Evolutionary conservation across 345 rosid genomes (phyloP).

Genomic region (Linum lewisii): DNA sequence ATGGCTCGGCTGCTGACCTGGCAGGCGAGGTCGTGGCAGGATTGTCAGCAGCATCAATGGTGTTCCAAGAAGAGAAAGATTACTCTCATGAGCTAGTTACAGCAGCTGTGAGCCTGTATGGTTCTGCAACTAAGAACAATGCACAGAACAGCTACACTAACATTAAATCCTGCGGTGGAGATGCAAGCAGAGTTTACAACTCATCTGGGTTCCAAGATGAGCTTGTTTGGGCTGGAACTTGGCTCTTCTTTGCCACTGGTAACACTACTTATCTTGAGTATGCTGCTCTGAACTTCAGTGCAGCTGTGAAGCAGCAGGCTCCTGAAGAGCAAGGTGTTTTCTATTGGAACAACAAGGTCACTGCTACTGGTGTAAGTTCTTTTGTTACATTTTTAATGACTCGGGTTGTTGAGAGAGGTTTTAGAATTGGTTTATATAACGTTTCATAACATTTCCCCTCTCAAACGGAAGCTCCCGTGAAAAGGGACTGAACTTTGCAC

Average conservation of each 20-base stretch:
- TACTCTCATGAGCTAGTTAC: conserved; percentile 25
- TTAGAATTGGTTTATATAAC: too few species aligned
- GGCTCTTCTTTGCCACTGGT: conserved; percentile 54
- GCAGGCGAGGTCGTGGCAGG: conserved; percentile 52
- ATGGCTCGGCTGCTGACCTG: conserved; percentile 35
- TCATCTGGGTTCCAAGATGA: conserved; percentile 48
- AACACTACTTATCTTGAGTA: conserved; percentile 36
- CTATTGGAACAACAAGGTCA: conserved; percentile 55
- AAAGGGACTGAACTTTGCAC: too few species aligned
- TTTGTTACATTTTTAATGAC: background rate
- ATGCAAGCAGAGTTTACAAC: conserved; percentile 33
- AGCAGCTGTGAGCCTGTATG: conserved; percentile 31
- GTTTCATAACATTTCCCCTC: too few species aligned
- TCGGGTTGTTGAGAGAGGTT: too few species aligned
- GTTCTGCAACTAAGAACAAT: conserved; percentile 19
- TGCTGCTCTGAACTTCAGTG: conserved; percentile 25
- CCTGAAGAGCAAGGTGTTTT: conserved; percentile 30
- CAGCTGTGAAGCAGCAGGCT: conserved; percentile 31
- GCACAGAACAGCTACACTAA: conserved; percentile 26
- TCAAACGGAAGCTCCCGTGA: too few species aligned
- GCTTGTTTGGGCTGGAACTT: conserved; percentile 52
- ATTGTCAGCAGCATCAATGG: conserved; percentile 49
- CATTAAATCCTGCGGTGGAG: conserved; percentile 32
- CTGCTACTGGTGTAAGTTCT: conserved; percentile 36
- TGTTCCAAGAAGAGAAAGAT: conserved; percentile 31